Conservation (phyloP, 345 rosid genomes). For the Carallia brachiata region DNA sequence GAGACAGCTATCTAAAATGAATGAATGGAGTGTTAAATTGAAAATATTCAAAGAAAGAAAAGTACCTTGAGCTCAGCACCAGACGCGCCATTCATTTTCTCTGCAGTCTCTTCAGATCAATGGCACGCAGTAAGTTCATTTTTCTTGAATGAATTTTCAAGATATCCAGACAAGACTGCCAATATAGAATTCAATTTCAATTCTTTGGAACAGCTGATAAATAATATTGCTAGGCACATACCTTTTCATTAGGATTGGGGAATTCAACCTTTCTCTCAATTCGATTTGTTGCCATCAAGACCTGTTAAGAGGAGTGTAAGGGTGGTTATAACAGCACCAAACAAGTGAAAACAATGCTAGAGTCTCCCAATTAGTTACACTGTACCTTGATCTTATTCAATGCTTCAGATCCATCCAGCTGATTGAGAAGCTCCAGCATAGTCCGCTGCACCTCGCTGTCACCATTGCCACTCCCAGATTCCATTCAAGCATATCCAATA, state of each 20-base stretch:
- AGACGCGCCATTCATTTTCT: constrained; percentile 98
- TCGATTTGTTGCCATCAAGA: constrained; percentile 96
- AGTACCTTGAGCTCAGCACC: constrained; percentile 98
- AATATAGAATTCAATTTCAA: constrained; percentile 8
- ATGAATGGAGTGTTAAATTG: neutral
- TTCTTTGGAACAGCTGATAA: too few relatives aligned
- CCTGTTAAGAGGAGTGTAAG: constrained; percentile 41
- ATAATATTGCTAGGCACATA: constrained; percentile 12
- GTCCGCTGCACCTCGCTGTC: too few relatives aligned
- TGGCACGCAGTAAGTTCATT: constrained; percentile 98
- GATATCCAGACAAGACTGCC: constrained; percentile 89
- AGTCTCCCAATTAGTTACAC: too few relatives aligned
- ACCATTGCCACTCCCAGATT: constrained; percentile 99
- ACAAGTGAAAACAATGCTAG: neutral
- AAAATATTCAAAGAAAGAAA: neutral
- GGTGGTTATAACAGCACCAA: neutral
- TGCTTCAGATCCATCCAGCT: too few relatives aligned
- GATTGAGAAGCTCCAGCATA: too few relatives aligned
- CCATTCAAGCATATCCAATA: constrained; percentile 99
- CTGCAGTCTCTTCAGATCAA: constrained; percentile 95
- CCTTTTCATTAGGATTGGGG: constrained; percentile 97
- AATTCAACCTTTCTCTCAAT: constrained; percentile 97
- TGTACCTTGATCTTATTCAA: too few relatives aligned
- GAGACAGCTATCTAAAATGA: too few relatives aligned
- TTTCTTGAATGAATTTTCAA: constrained; percentile 93